These are phyloP conservation scores for Pezicula neosporulosa DNA, from an alignment of 2,329 filamentous ascomycete species.

Conservation along the genomic window DNA sequence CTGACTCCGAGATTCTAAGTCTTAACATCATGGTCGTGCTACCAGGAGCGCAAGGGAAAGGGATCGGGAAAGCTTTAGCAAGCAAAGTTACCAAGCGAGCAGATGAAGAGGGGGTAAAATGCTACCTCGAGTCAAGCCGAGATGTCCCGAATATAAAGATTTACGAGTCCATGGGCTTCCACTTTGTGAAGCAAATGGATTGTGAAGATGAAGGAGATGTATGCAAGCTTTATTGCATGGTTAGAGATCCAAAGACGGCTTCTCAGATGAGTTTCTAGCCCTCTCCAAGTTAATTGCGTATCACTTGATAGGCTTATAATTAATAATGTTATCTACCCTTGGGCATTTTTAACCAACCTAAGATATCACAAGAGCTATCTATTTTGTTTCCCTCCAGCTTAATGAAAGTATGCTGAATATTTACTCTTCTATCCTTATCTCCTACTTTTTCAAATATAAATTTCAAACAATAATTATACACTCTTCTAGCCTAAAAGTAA, in stretches of 20 bases:
- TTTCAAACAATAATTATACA: no score
- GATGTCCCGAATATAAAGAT: slow-evolving; percentile 67
- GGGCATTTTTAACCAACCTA: no score
- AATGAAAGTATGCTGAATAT: no score
- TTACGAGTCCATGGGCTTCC: slow-evolving; percentile 68
- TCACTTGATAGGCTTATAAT: no score
- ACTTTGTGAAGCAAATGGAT: slow-evolving; percentile 59
- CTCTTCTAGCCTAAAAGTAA: no score
- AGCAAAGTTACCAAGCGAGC: slow-evolving; percentile 58
- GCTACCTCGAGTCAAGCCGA: slow-evolving; percentile 69
- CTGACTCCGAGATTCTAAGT: background rate
- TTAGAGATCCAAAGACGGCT: slow-evolving; percentile 35
- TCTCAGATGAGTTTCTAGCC: background rate
- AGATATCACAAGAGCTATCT: no score
- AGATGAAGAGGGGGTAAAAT: slow-evolving; percentile 59
- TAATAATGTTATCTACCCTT: no score
- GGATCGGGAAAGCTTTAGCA: slow-evolving; percentile 63
- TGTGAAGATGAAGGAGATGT: slow-evolving; percentile 59
- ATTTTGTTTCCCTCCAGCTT: no score
- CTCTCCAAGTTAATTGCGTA: no score
- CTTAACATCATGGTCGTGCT: slow-evolving; percentile 72
- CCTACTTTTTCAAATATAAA: no score
- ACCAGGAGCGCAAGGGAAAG: slow-evolving; percentile 61
- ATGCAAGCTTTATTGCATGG: slow-evolving; percentile 49
- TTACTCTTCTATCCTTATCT: no score